Evolutionary conservation across 257 asterid genomes (phyloP), one percentile per base, ranked within the genome.

Genomic region (Hygrophila difformis): DNA sequence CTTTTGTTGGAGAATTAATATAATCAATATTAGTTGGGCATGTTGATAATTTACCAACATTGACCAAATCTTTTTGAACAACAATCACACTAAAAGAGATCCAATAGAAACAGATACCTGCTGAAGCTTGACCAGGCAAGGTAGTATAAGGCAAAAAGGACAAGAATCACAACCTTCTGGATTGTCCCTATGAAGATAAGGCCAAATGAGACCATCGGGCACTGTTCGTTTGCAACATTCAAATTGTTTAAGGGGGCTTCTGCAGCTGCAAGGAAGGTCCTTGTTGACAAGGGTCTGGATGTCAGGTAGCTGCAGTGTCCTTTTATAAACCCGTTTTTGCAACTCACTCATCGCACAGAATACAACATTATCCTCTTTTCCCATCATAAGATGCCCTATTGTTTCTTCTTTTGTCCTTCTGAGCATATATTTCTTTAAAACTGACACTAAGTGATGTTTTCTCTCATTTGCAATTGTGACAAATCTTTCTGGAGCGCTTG

Each of bases 331-430:
- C 55, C 88, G 80, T 70, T 74, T 89, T 61, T 89, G 98, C 67
- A 89, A 52, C 41, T 77, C 91, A 31, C 93, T 89, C 98, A 89
- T 82, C 20, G 91, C 87, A 68, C 96, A 89, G 59, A 82, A 89
- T 20, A 89, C 98, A 33, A 85, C 78, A 47, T 89, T 89, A 52
- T 89, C 98, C 64, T 85, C 98, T 73, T 89, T 89, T 39, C 98
- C 98, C 86, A 72, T 66, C 96, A 89, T 82, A 57, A 89, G 94
- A 61, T 85, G 98, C 53, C 96, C 98, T 22, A 89, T 89, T 0
- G 98, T 89, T 59, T 89, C 96, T 45, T 85, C 96, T 65, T 89
- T 89, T 11, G 96, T 89, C 75, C 98, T 85, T 63, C 98, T 79
- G 49, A 89, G 69, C 79, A 89, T 69, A 65, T 89, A 85, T 46